Conservation (phyloP, 2,329 filamentous ascomycete species). For the Neurospora sp. region DNA sequence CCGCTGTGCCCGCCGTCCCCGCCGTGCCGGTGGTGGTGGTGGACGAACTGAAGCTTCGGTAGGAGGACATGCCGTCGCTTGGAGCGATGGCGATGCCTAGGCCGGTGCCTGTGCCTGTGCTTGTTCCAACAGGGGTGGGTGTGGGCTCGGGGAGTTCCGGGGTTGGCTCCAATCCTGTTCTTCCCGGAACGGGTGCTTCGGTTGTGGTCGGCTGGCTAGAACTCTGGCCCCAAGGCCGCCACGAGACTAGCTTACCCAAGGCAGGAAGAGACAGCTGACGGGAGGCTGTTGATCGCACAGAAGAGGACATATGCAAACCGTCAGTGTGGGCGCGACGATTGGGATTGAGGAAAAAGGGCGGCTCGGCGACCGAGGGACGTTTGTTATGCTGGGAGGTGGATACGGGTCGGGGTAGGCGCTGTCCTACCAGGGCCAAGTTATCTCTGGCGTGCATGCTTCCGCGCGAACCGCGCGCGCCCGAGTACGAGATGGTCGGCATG, state of each 20-base stretch:
- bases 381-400: conserved; percentile 12
- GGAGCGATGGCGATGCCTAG: not conserved
- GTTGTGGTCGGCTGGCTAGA: not conserved
- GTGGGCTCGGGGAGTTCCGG: not conserved
- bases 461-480: conserved; percentile 28
- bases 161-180: not conserved
- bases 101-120: not conserved
- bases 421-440: conserved; percentile 28
- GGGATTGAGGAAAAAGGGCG: not conserved
- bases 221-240: conserved; percentile 33
- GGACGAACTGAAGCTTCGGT: conserved; percentile 1
- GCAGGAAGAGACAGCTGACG: conserved; percentile 10
- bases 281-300: conserved; percentile 1
- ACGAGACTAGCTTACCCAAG: conserved; percentile 22
- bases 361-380: conserved; percentile 1
- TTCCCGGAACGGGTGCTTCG: not conserved
- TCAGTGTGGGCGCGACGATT: not conserved
- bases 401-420: conserved; percentile 23
- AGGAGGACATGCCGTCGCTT: not conserved
- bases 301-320: not conserved
- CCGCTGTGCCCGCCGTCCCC: not conserved
- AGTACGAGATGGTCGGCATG: conserved; percentile 43
- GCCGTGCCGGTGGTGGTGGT: conserved; percentile 12
- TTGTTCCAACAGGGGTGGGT: not conserved
- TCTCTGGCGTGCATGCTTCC: conserved; percentile 52